Base-by-base conservation (phyloP, 495 filamentous ascomycete genomes). In the Thermothielavioides terrestris region DNA sequence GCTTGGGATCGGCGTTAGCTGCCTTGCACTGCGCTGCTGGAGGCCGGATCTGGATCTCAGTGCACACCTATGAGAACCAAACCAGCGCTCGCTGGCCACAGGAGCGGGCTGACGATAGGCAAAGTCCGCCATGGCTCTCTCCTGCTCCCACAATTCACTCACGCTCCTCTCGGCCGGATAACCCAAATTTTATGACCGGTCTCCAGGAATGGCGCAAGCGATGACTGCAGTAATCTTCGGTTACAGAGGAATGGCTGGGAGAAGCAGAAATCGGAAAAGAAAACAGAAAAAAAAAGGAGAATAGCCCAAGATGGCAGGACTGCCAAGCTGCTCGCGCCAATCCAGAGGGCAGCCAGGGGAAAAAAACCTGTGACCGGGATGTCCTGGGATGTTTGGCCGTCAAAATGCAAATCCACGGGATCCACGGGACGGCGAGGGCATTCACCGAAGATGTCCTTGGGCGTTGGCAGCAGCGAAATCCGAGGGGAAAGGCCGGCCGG, bases 31-130 rank as follows among this genome's bases (percentile, higher is more conserved):
- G 53, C 50, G 52, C 46, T 40, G 46, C 46, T 37, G 55, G 35
- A 20, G 39, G 44, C 43, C 28, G 36, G 49, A 48, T 49, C 59
- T 46, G 54, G 60, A 54, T 59, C 51, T 58, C 47, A 61, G 57
- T 66, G 63, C 72, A 66, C 70, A 75, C 72, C 72, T 75, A 63
- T 67, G 67, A 52, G 70, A 59, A 50, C 69, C 50, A 25, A 59
- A 58, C 72, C 72, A 75, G 52, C 69, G 62, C 52, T 71, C 70
- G 58, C 65, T 68, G 42, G 71, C 59, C 58, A 63, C 64, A 41
- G 57, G 57, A 57, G 68, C 60, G 17, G 62, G 41, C 42, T 59
- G 50, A 55, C 65, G 66, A 55, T 71, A 72, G 41, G 58, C 60
- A 64, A 68, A 66, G 44, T 72, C 68, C 50, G 68, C 65, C 70